These are phyloP conservation scores for Hymenoscyphus repandus DNA, from an alignment of 2,329 filamentous ascomycete genomes.

Conservation along the genomic window DNA sequence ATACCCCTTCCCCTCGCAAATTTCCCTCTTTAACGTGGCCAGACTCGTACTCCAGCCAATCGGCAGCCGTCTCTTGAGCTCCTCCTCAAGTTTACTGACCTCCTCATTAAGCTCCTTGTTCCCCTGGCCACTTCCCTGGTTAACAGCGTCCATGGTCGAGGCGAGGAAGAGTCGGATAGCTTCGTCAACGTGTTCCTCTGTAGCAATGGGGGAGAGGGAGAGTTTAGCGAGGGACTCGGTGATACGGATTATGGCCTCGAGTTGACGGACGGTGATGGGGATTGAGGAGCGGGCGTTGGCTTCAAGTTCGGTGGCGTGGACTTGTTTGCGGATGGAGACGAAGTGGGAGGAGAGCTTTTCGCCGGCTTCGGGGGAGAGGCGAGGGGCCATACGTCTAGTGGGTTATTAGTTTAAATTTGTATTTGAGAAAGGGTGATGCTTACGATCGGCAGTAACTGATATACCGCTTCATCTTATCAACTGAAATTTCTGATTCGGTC, in stretches of 20 bases:
- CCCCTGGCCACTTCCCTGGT: conserved; percentile 77
- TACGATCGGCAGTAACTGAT: conserved; percentile 95
- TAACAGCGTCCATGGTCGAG: conserved; percentile 96
- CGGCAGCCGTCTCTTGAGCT: conserved; percentile 79
- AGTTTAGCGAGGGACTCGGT: conserved; percentile 94
- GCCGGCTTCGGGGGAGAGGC: conserved; percentile 82
- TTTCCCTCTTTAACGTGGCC: conserved; percentile 78
- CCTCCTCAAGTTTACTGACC: conserved; percentile 78
- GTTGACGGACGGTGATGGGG: conserved; percentile 93
- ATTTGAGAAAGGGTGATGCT: conserved; percentile 31
- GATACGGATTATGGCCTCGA: conserved; percentile 96
- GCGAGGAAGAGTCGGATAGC: conserved; percentile 95
- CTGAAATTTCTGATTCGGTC: conserved; percentile 79
- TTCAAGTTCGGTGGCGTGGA: conserved; percentile 85
- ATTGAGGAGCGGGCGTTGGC: conserved; percentile 89
- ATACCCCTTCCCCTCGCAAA: conserved; percentile 88
- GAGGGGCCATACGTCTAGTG: conserved; percentile 83
- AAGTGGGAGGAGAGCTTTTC: conserved; percentile 98
- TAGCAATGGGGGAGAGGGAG: conserved; percentile 77
- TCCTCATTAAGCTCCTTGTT: conserved; percentile 90
- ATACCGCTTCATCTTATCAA: conserved; percentile 97
- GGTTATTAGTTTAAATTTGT: conserved; percentile 4
- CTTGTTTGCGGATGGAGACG: conserved; percentile 89
- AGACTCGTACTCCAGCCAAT: conserved; percentile 95
- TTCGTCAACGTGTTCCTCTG: conserved; percentile 90